Evolutionary conservation across 371 early-diverging fungal genomes (phyloP).

Genomic region (Cokeromyces recurvatus): DNA sequence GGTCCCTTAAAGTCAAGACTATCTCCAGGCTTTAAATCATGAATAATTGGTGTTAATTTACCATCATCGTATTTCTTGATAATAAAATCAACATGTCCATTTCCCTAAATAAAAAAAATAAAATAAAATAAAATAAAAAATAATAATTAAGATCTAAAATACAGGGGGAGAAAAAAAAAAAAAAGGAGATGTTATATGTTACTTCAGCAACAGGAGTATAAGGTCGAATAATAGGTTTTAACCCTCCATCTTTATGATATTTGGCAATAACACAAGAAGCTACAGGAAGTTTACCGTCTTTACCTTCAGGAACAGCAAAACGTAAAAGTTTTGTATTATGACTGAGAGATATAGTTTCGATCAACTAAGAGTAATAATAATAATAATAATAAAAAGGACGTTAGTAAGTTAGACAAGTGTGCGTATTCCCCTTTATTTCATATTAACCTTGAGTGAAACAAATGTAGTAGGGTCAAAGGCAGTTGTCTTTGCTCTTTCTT

Average conservation of each 20-base stretch:
- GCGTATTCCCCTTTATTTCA: too few relatives aligned
- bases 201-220: conserved; percentile 89
- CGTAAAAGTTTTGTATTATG: conserved; percentile 80
- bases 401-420: too few relatives aligned
- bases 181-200: too few relatives aligned
- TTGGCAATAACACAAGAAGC: conserved; percentile 78
- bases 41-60: conserved; percentile 76
- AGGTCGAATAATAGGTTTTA: conserved; percentile 72
- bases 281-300: conserved; percentile 66
- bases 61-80: conserved; percentile 77
- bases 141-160: too few relatives aligned
- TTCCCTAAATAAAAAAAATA: conserved; percentile 22
- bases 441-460: conserved; percentile 55
- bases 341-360: conserved; percentile 56
- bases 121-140: background rate
- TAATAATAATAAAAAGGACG: too few relatives aligned
- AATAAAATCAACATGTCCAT: conserved; percentile 83
- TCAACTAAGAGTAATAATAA: conserved; percentile 33
- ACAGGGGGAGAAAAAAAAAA: too few relatives aligned
- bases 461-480: conserved; percentile 68
- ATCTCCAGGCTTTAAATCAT: conserved; percentile 79
- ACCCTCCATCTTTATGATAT: conserved; percentile 48
- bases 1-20: conserved; percentile 88
- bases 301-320: conserved; percentile 71
- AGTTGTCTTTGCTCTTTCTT: conserved; percentile 15